Base-by-base conservation (phyloP, 495 filamentous ascomycete genomes). In the Aspergillus diversus region DNA sequence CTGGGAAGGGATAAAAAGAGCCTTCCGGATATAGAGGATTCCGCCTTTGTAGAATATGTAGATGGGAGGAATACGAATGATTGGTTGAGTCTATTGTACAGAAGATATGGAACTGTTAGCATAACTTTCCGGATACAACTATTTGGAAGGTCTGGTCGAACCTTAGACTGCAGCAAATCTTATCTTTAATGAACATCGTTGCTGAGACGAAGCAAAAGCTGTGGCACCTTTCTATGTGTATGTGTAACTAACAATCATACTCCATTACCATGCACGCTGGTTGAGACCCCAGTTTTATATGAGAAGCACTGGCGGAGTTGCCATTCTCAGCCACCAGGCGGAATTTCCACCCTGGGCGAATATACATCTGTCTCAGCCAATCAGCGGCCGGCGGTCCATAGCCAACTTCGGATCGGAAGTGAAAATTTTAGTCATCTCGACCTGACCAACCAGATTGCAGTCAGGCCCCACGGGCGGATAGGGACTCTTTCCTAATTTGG, bases 61-160 rank as follows among this genome's bases (percentile, higher is more conserved):
- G 59, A 51, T 17, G 56, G 63, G 9, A 72, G 34, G 32, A 68
- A 70, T 46, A 72, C 57, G 51, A 64, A 68, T 39, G 67, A 54
- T 49, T 65, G 43, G 33, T 68, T 64, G 4, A 72, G 55, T 31
- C 69, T 71, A 59, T 9, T 43, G n/a, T 43, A 49, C 17, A 17
- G 7, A 49, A 15, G 37, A 39, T 39, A 39, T 39, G 37, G 27
- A 48, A 33, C 8, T 15, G 48, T 39, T 48, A 58, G 39, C 43
- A 47, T 48, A 13, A 32, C 46, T 5, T 4, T 49, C 46, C 17
- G 17, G 17, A 49, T 49, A 49, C 17, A 17, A 49, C 5, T 16
- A 54, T 11, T 54, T 37, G 51, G 51, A 42, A 27, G 7, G 6
- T 47, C 4, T 48, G 39, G 33, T 48, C 56, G 27, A 42, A 60